Evolutionary conservation across 345 rosid species (phyloP).

Genomic region (Eucalyptus marginata): DNA sequence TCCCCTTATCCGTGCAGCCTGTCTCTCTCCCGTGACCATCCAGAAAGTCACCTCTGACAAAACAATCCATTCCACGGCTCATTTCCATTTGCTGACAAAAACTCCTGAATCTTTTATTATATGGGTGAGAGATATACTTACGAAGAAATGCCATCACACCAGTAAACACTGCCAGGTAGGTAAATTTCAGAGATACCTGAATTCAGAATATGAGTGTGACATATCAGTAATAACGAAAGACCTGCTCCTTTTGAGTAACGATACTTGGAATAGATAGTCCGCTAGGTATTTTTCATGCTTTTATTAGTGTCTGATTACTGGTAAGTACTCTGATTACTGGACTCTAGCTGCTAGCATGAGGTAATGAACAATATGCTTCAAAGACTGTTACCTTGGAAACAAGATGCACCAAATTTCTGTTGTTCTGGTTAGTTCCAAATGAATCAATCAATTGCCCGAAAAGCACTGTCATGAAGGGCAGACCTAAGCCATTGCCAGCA

Average conservation of each 20-base stretch:
- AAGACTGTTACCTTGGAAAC: slow-evolving; percentile 42
- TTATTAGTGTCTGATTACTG: background rate
- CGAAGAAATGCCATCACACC: slow-evolving; percentile 64
- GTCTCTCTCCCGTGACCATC: slow-evolving; percentile 90
- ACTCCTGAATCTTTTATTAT: background rate
- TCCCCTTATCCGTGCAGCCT: slow-evolving; percentile 62
- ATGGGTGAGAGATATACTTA: slow-evolving; percentile 14
- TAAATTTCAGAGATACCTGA: slow-evolving; percentile 65
- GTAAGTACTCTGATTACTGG: background rate
- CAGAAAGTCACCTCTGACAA: slow-evolving; percentile 67
- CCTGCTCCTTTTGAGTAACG: background rate
- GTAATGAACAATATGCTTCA: background rate
- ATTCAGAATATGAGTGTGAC: background rate
- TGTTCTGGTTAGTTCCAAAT: slow-evolving; percentile 45
- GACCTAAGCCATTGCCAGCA: slow-evolving; percentile 46
- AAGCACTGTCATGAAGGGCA: slow-evolving; percentile 74
- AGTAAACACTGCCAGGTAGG: slow-evolving; percentile 64
- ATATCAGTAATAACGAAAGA: background rate
- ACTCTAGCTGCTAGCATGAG: background rate
- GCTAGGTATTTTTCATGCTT: background rate
- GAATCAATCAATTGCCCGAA: slow-evolving; percentile 59
- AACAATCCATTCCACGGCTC: background rate
- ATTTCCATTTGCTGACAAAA: background rate
- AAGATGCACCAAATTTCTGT: slow-evolving; percentile 8
- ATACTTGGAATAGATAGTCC: background rate